A percentile compares a stretch with the other conserved stretches of the same genome.
These are phyloP conservation scores for Euphorbia schlechtendalii DNA, from an alignment of 441 rosid genomes.

Conservation along the genomic window DNA sequence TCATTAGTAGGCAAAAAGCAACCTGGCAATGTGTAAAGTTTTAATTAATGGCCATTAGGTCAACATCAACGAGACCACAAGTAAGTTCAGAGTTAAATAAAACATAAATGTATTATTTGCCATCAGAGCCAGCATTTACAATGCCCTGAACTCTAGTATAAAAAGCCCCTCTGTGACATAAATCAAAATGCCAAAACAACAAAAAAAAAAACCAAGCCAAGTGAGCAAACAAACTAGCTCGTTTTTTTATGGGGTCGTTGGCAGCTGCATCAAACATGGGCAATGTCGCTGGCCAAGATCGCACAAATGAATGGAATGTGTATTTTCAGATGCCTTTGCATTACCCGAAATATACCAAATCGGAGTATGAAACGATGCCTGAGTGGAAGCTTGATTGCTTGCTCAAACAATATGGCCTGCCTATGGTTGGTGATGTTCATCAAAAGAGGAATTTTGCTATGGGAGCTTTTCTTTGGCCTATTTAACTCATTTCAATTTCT, in stretches of 20 bases:
- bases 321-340: slow-evolving; percentile 55
- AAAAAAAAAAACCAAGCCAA: background rate
- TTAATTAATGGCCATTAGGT: too few relatives aligned
- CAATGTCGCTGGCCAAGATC: slow-evolving; percentile 9
- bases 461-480: slow-evolving; percentile 62
- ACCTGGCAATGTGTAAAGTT: too few relatives aligned
- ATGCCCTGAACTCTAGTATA: background rate
- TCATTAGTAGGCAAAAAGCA: too few relatives aligned
- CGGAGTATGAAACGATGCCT: slow-evolving; percentile 49
- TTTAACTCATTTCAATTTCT: background rate
- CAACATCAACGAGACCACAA: too few relatives aligned
- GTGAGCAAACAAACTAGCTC: too few relatives aligned
- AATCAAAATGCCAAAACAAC: background rate
- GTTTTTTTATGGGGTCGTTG: slow-evolving; percentile 17
- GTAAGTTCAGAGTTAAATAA: too few relatives aligned
- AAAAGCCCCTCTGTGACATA: background rate
- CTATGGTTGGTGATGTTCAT: slow-evolving; percentile 37
- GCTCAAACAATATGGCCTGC: slow-evolving; percentile 45
- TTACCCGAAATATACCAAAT: slow-evolving; percentile 39
- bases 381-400: slow-evolving; percentile 55
- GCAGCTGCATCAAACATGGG: background rate
- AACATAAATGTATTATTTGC: background rate
- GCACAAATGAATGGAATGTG: slow-evolving; percentile 18
- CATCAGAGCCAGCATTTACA: too few relatives aligned
- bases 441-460: slow-evolving; percentile 54